Evolutionary conservation across 306 rosid species (phyloP).

Genomic region (Dalbergia cochinchinensis): DNA sequence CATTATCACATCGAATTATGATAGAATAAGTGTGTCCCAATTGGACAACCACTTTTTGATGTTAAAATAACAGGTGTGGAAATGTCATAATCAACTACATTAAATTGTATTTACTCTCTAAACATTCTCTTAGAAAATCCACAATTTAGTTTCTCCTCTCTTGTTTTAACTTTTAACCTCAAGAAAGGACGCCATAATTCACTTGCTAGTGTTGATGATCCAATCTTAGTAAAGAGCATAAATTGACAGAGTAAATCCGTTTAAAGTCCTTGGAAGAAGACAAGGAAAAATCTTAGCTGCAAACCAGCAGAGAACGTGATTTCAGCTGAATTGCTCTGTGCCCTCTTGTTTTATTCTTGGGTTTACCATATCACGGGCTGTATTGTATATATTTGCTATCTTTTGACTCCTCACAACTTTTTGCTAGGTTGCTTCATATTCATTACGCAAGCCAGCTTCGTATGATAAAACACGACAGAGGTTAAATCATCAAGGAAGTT

Average conservation of each 20-base stretch:
- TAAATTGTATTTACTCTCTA: background rate
- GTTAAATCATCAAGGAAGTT: background rate
- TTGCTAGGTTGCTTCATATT: slow-evolving; percentile 26
- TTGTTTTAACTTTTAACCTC: background rate
- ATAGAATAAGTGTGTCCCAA: no score
- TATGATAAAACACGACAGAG: slow-evolving; percentile 4
- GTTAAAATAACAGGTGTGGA: slow-evolving; percentile 1
- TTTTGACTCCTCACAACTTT: background rate
- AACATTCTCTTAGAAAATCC: slow-evolving; percentile 3
- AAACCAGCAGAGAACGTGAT: slow-evolving; percentile 33
- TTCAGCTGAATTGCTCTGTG: slow-evolving; percentile 37
- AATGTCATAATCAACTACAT: slow-evolving; percentile 1
- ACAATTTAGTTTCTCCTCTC: background rate
- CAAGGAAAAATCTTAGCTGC: slow-evolving; percentile 3
- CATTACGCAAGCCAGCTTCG: slow-evolving; percentile 16
- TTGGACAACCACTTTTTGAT: no score
- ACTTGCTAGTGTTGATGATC: background rate
- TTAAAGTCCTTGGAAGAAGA: slow-evolving; percentile 22
- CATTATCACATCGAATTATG: no score
- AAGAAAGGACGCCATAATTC: background rate
- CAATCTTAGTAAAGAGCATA: background rate
- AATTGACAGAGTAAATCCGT: background rate
- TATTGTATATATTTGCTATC: background rate
- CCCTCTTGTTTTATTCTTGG: slow-evolving; percentile 8
- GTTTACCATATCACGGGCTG: slow-evolving; percentile 36